Evolutionary conservation across 2,329 filamentous ascomycete species (phyloP).

Genomic region (Chaetomium olivaceum): DNA sequence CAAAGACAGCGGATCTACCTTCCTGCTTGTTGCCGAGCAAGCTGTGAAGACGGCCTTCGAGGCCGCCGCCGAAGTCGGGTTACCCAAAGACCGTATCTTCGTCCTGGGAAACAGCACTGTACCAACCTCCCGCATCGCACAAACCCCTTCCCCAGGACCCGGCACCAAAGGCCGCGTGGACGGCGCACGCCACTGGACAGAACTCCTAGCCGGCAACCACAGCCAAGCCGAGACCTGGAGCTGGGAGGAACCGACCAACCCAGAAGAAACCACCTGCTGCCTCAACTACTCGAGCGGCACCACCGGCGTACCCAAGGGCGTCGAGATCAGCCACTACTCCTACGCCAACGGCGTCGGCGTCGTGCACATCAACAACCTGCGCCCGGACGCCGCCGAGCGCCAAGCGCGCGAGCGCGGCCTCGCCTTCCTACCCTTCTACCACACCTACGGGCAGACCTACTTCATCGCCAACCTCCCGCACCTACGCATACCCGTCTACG

Average conservation of each 20-base stretch:
- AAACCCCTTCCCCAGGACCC: conserved; percentile 27
- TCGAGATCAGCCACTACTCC: conserved; percentile 76
- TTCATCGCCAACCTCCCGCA: conserved; percentile 62
- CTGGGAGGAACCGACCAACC: conserved; percentile 60
- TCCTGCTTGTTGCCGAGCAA: conserved; percentile 63
- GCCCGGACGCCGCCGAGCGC: conserved; percentile 51
- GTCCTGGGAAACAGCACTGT: conserved; percentile 59
- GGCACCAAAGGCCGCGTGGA: conserved; percentile 30
- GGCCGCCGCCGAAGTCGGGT: conserved; percentile 60
- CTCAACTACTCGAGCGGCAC: conserved; percentile 81
- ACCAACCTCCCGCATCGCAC: conserved; percentile 29
- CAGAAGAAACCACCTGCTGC: conserved; percentile 58
- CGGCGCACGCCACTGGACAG: conserved; percentile 63
- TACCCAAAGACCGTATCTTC: conserved; percentile 60
- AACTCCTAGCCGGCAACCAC: conserved; percentile 52
- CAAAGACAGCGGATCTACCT: conserved; percentile 66
- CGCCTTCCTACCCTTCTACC: conserved; percentile 76
- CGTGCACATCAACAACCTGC: conserved; percentile 47
- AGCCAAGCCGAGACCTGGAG: conserved; percentile 57
- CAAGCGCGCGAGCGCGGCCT: conserved; percentile 48
- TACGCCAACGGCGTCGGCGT: conserved; percentile 70
- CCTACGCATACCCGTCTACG: conserved; percentile 66
- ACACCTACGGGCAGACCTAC: conserved; percentile 71
- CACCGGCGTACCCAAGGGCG: conserved; percentile 81
- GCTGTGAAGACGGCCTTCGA: conserved; percentile 64